Evolutionary conservation across 2,329 filamentous ascomycete species (phyloP), one percentile per base, ranked within the genome.

Genomic region (Fusarium nygamai): DNA sequence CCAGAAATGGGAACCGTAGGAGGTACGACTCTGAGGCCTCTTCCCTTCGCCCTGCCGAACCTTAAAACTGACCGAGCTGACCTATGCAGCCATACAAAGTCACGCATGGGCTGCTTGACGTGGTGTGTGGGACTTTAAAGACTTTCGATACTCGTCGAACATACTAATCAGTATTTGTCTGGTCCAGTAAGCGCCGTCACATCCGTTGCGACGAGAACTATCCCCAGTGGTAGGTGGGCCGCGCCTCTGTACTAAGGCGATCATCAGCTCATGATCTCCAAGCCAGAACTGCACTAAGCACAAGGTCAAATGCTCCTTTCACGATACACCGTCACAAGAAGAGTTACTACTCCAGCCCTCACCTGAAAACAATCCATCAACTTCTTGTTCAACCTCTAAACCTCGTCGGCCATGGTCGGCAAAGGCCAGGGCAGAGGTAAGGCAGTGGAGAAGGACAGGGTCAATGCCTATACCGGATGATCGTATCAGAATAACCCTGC

Each of bases 281-380:
- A 72, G 69, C 43, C 58, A 72, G 38, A 72, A 72, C 54, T 72
- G 69, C 47, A 72, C 69, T 33, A 72, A 72, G 29, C 69, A 72
- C 44, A 72, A 72, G 14, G 69, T 72, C 38, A 72, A 68, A 38
- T 72, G 69, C 36, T 47, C 69, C 29, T 72, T 72, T n/a, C 69
- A 69, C 31, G 64, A 72, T 56, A 44, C 36, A 5, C 57, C 58
- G 11, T n/a, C 53, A 17, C 69, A 69, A n/a, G 48, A 59, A 22
- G 68, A 72, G 33, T 27, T 62, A 4, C 31, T 53, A 5, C 17
- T 58, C 2, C 31, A 72, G 10, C 38, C 36, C 5, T 22, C 43
- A 27, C 38, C 29, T 11, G 39, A 27, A 6, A 41, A 43, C 12
- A 39, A 33, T 19, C 39, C 46, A 34, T 19, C 24, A 9, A 29